Conservation (phyloP, 176 grass and related monocot genomes). For the Oryza meyeriana region DNA sequence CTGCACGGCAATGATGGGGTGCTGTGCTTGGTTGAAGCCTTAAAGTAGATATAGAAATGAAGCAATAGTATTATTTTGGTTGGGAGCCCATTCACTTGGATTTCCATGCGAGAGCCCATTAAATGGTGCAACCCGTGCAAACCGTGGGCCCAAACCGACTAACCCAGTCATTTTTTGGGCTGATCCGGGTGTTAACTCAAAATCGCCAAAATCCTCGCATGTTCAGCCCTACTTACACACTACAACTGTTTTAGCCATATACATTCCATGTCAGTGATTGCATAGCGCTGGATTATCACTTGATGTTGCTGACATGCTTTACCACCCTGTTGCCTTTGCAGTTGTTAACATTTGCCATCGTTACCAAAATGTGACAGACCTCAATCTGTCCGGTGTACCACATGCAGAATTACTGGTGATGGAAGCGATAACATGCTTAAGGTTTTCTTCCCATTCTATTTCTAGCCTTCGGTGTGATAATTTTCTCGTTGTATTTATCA, state of each 20-base stretch:
- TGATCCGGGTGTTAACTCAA: no score
- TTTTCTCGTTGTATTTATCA: constrained; percentile 3
- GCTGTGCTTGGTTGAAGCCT: no score
- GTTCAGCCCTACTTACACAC: no score
- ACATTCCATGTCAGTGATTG: background rate
- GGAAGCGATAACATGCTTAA: constrained; percentile 68
- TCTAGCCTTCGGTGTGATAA: background rate
- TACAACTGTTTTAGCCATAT: background rate
- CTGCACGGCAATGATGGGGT: no score
- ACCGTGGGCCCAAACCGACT: no score
- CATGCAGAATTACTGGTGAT: constrained; percentile 72
- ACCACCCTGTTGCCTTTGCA: constrained; percentile 45
- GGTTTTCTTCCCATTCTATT: constrained; percentile 34
- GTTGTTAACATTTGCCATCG: constrained; percentile 75
- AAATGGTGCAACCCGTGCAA: no score
- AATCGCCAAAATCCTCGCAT: no score
- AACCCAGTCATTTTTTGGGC: no score
- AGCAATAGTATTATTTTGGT: no score
- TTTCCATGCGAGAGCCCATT: no score
- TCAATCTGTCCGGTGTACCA: constrained; percentile 66
- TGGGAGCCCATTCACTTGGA: no score
- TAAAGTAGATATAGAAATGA: no score
- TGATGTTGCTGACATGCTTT: constrained; percentile 14
- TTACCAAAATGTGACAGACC: constrained; percentile 68
- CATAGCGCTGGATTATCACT: background rate